Base-by-base conservation (phyloP, 257 asterid genomes). In the Solanum corneliomulleri region DNA sequence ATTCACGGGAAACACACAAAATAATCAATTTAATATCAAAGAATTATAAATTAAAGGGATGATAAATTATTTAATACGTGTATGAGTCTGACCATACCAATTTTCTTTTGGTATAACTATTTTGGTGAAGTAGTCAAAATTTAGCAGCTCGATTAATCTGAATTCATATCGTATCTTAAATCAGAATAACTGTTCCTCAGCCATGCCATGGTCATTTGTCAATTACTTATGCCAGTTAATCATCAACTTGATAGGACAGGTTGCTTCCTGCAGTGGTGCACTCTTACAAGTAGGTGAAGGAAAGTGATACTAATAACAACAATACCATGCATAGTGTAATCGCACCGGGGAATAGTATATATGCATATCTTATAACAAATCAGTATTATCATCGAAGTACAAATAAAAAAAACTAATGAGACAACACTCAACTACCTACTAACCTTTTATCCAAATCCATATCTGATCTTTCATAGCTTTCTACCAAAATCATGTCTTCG, bases 261-360 rank as follows among this genome's bases (percentile, higher is more conserved):
- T 41, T 39, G 56, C 82, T 75, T 75, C 82, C 82, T 75, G 3
- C 82, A 74, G 82, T 74, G 52, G 31, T 21, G 33, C 31, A 37
- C 29, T 74, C 31, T 41, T 74, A 21, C 52, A 21, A 75, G 56
- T 75, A 23, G 56, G 42, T 70, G 41, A 70, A 70, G n/a, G 75
- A 29, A 62, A 8, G 66, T 20, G 20, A 58, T 8, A 58, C 5
- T 20, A 58, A 58, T 20, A 58, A 58, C 25, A 20, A 20, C 25
- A 58, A 58, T 8, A 58, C 20, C 1, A 20, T 1, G 9, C 2
- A 0, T 56, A 18, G 11, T 1, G 3, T 18, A 56, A 56, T 56
- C 1, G n/a, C 14, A 44, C 4, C 0, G 0, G 0, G 1, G 11
- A n/a, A 11, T n/a, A 68, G 21, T 11, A 7, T 14, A 1, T 27